Evolutionary conservation across 1,284 basidiomycete genomes (phyloP).

Genomic region (Ceraceosorus bombacis): DNA sequence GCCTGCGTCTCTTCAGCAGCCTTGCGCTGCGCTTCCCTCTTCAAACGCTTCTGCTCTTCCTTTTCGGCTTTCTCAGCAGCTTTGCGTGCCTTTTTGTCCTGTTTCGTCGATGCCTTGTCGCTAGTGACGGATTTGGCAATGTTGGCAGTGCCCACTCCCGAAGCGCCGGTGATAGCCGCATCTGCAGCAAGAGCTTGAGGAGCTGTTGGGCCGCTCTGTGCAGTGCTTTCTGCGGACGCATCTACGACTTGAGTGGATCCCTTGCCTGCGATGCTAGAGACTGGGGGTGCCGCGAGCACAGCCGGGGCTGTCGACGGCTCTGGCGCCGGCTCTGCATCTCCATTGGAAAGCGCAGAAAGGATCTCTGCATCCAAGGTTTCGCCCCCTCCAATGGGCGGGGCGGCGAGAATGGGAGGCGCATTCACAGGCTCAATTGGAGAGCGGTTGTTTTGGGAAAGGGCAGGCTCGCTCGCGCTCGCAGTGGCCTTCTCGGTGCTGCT

Average conservation of each 20-base stretch:
- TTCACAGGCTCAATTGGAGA: too few species aligned
- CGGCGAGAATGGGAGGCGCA: too few species aligned
- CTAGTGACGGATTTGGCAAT: background rate
- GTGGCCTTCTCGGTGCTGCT: too few species aligned
- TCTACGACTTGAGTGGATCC: background rate
- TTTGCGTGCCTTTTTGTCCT: slow-evolving; percentile 4
- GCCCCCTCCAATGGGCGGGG: too few species aligned
- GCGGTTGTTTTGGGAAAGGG: too few species aligned
- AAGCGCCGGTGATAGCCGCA: slow-evolving; percentile 2
- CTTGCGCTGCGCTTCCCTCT: background rate
- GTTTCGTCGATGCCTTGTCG: slow-evolving; percentile 2
- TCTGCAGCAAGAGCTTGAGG: slow-evolving; percentile 7
- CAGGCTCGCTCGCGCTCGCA: too few species aligned
- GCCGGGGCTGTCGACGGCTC: too few species aligned
- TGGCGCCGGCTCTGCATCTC: too few species aligned
- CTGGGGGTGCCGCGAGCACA: too few species aligned
- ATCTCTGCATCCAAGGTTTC: too few species aligned
- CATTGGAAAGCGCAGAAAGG: too few species aligned
- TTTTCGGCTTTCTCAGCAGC: slow-evolving; percentile 8
- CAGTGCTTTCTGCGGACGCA: slow-evolving; percentile 5
- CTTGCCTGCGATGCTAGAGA: background rate
- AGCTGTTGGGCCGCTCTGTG: background rate
- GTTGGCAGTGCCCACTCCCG: background rate
- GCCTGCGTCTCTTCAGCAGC: background rate
- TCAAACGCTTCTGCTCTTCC: slow-evolving; percentile 10